These are phyloP conservation scores for Cladorrhinum sp. DNA, from an alignment of 2,329 filamentous ascomycete genomes.

Conservation along the genomic window DNA sequence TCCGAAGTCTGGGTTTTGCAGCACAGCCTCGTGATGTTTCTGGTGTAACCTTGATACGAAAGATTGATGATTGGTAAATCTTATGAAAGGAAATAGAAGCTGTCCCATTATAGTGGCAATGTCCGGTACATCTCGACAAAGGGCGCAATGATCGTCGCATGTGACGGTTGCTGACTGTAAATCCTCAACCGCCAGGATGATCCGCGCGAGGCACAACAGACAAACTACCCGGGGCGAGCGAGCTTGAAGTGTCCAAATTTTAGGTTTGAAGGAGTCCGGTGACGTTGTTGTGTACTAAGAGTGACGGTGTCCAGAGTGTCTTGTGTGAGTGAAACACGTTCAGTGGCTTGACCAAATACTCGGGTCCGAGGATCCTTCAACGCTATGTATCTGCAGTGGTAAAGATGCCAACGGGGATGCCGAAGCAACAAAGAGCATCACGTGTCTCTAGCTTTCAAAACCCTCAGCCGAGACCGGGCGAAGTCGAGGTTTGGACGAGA, in stretches of 20 bases:
- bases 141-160: not conserved
- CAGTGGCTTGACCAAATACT: not conserved
- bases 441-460: no score
- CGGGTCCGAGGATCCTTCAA: not conserved
- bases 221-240: not conserved
- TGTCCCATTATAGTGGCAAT: not conserved
- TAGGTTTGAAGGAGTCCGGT: not conserved
- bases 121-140: not conserved
- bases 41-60: not conserved
- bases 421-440: no score
- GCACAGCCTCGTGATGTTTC: not conserved
- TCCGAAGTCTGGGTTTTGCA: not conserved
- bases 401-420: not conserved
- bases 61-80: not conserved
- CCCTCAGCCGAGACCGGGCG: no score
- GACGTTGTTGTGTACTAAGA: not conserved
- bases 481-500: no score
- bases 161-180: not conserved
- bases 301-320: not conserved
- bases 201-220: not conserved
- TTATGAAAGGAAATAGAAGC: not conserved
- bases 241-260: not conserved
- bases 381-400: not conserved
- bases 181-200: not conserved
- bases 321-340: not conserved